Conservation (phyloP, 2,329 filamentous ascomycete species). For the Drechmeria coniospora region DNA sequence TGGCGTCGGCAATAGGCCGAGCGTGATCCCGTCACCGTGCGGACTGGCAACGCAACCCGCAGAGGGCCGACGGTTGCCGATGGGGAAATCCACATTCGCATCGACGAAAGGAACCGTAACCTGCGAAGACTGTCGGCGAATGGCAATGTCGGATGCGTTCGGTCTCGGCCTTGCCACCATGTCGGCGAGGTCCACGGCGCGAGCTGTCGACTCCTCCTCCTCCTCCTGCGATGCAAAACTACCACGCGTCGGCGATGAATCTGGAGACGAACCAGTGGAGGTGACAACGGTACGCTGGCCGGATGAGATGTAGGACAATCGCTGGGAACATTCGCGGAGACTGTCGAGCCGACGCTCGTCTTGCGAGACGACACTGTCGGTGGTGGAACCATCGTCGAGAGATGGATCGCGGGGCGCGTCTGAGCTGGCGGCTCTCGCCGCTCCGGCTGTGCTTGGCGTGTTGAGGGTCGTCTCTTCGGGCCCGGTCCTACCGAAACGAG, state of each 20-base stretch:
- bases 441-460: slow-evolving; percentile 5
- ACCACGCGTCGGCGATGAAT: slow-evolving; percentile 38
- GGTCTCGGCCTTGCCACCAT: slow-evolving; percentile 28
- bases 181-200: slow-evolving; percentile 9
- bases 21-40: slow-evolving; percentile 3
- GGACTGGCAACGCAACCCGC: slow-evolving; percentile 3
- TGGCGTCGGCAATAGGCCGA: slow-evolving; percentile 18
- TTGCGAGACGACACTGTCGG: slow-evolving; percentile 40
- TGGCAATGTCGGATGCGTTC: slow-evolving; percentile 35
- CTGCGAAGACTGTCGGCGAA: slow-evolving; percentile 37
- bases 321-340: slow-evolving; percentile 38
- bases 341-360: slow-evolving; percentile 43
- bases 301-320: slow-evolving; percentile 44
- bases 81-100: slow-evolving; percentile 1
- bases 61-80: slow-evolving; percentile 1
- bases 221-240: slow-evolving; percentile 23
- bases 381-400: slow-evolving; percentile 39
- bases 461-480: too few species aligned
- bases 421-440: slow-evolving; percentile 6
- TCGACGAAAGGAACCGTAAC: slow-evolving; percentile 28
- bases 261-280: slow-evolving; percentile 41
- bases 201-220: slow-evolving; percentile 7
- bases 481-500: slow-evolving; percentile 19
- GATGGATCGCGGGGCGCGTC: slow-evolving; percentile 22
- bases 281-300: slow-evolving; percentile 45